These are phyloP conservation scores for Gracilaria gracilis DNA, from an alignment of 23 red algal genomes.

Conservation along the genomic window DNA sequence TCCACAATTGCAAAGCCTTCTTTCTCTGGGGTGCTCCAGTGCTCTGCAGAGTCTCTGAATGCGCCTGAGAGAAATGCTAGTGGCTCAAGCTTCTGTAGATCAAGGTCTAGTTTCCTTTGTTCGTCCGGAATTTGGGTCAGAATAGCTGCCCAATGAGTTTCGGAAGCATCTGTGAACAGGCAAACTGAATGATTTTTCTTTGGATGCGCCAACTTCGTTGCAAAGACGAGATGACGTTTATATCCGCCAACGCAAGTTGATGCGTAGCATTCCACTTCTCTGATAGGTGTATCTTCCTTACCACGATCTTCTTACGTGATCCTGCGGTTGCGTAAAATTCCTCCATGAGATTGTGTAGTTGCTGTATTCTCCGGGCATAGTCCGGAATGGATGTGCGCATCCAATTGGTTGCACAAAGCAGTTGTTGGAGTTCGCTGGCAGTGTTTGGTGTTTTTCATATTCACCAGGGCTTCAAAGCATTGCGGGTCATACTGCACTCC, in stretches of 20 bases:
- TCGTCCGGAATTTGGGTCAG: slow-evolving; percentile 25
- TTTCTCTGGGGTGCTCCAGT: too few species aligned
- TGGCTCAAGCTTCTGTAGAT: slow-evolving; percentile 42
- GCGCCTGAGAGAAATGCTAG: slow-evolving; percentile 10
- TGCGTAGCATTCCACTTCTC: slow-evolving; percentile 5
- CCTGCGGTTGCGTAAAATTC: neutral
- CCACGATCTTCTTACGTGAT: neutral
- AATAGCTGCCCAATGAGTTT: too few species aligned
- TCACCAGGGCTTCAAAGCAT: neutral
- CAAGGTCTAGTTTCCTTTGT: neutral
- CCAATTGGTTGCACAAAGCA: too few species aligned
- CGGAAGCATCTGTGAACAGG: slow-evolving; percentile 46
- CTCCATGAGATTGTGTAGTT: slow-evolving; percentile 29
- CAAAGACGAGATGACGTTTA: slow-evolving; percentile 15
- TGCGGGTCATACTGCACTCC: neutral
- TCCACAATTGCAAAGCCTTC: too few species aligned
- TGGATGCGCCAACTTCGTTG: slow-evolving; percentile 20
- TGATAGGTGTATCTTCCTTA: neutral
- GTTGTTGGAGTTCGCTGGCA: slow-evolving; percentile 30
- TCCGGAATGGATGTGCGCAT: slow-evolving; percentile 40
- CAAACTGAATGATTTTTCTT: slow-evolving; percentile 20
- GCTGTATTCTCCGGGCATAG: neutral
- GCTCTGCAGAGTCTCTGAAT: slow-evolving; percentile 9
- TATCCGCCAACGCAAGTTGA: neutral
- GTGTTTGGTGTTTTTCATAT: slow-evolving; percentile 13